Percentiles rank a stretch among this genome's conserved stretches.
Evolutionary conservation across 345 rosid genomes (phyloP).

Genomic region (Eucalyptus guilfoylei): DNA sequence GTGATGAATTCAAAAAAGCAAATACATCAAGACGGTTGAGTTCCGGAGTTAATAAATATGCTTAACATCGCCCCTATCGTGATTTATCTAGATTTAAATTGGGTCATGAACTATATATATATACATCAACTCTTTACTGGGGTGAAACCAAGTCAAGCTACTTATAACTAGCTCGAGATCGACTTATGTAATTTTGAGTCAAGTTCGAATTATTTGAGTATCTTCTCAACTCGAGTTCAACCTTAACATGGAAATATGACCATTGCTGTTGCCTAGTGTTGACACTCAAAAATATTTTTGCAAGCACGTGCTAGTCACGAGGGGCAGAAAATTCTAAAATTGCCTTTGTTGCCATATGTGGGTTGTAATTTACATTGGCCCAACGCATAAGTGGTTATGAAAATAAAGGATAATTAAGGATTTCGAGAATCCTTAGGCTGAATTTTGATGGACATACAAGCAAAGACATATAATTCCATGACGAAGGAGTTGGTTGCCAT

Average conservation of each 20-base stretch:
- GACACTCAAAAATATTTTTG: too few relatives aligned
- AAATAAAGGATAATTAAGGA: too few relatives aligned
- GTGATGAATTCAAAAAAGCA: neutral
- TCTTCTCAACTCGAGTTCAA: neutral
- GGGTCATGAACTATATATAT: neutral
- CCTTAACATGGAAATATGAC: neutral
- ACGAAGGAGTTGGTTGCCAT: too few relatives aligned
- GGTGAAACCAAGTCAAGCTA: neutral
- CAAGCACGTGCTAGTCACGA: too few relatives aligned
- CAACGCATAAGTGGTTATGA: too few relatives aligned
- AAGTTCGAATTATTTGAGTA: neutral
- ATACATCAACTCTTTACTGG: neutral
- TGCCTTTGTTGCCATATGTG: rapidly evolving
- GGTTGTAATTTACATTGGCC: too few relatives aligned
- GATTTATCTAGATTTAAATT: neutral
- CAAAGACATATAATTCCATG: too few relatives aligned
- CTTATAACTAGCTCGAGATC: neutral
- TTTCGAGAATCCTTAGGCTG: too few relatives aligned
- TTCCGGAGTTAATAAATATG: neutral
- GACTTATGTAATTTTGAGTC: neutral
- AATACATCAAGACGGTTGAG: neutral
- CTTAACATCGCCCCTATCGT: neutral
- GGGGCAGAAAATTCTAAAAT: too few relatives aligned
- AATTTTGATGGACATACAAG: too few relatives aligned
- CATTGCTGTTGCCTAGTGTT: neutral